phyloP scores from a whole-genome alignment of 164 flowering plant genomes.

The Litsea cubeba region DNA sequence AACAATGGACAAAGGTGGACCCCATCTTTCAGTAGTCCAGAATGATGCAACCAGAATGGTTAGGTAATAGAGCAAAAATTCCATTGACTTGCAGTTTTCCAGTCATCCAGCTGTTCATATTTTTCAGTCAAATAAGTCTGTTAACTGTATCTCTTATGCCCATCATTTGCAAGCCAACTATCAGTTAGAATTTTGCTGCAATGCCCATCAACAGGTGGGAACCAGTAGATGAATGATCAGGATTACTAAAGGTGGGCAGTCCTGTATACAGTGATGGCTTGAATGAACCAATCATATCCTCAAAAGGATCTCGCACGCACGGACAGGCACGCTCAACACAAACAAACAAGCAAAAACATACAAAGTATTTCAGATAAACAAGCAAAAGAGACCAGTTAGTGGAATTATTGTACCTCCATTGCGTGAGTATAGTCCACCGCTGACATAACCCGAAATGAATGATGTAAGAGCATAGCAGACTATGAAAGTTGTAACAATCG shows the following conservation, averaged over 20 bases:
- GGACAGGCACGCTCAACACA: neutral
- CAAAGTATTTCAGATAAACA: neutral
- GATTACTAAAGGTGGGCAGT: neutral
- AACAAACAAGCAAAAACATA: neutral
- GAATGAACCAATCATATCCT: neutral
- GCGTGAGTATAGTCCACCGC: slow-evolving; percentile 96
- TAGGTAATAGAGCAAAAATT: too few relatives aligned
- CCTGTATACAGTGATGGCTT: neutral
- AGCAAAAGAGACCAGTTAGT: neutral
- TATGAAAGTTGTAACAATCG: slow-evolving; percentile 94
- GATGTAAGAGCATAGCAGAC: slow-evolving; percentile 96
- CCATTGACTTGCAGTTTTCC: too few relatives aligned
- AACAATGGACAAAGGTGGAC: too few relatives aligned
- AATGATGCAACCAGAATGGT: too few relatives aligned
- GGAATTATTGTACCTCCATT: slow-evolving; percentile 68
- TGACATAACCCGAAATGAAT: slow-evolving; percentile 92
- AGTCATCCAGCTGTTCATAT: too few relatives aligned
- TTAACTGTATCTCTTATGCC: neutral
- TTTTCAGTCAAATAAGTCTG: neutral
- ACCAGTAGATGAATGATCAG: neutral
- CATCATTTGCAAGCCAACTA: neutral
- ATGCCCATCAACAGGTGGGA: neutral
- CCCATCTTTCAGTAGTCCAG: too few relatives aligned
- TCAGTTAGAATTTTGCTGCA: neutral
- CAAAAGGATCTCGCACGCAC: neutral